Evolutionary conservation across 345 rosid genomes (phyloP).

Genomic region (Arabis alpina): DNA sequence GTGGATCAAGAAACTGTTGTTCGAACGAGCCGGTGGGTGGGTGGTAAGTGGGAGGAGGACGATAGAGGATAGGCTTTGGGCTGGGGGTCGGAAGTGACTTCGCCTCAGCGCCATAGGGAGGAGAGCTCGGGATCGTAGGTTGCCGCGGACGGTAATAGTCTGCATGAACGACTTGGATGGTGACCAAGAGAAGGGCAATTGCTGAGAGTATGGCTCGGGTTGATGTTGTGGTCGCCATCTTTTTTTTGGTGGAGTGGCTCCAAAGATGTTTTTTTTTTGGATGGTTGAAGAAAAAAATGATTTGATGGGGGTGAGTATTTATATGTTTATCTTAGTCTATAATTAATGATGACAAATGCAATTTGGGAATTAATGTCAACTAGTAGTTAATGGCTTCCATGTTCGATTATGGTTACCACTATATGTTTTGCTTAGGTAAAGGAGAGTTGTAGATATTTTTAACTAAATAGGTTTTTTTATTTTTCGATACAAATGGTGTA

Average conservation of each 20-base stretch:
- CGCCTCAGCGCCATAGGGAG: slow-evolving; percentile 20
- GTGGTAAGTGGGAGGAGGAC: slow-evolving; percentile 33
- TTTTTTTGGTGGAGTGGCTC: slow-evolving; percentile 6
- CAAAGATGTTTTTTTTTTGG: slow-evolving; percentile 21
- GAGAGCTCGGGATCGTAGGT: slow-evolving; percentile 26
- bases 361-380: slow-evolving; percentile 40
- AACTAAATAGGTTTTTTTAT: no score
- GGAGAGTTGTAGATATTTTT: no score
- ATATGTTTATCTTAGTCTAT: slow-evolving; percentile 21
- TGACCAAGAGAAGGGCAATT: slow-evolving; percentile 34
- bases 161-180: slow-evolving; percentile 37
- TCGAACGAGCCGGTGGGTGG: slow-evolving; percentile 42
- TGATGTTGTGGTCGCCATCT: slow-evolving; percentile 33
- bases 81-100: slow-evolving; percentile 27
- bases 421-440: slow-evolving; percentile 32
- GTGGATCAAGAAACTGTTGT: slow-evolving; percentile 64
- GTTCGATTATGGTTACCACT: slow-evolving; percentile 59
- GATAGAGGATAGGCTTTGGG: slow-evolving; percentile 41
- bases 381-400: slow-evolving; percentile 50
- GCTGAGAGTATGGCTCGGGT: slow-evolving; percentile 15
- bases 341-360: slow-evolving; percentile 22
- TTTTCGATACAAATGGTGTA: no score
- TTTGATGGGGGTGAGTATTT: slow-evolving; percentile 17
- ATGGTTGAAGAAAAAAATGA: slow-evolving; percentile 20
- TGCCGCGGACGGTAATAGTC: slow-evolving; percentile 31